Percentiles rank a stretch among this genome's conserved stretches.
These are phyloP conservation scores for Eucalyptus sideroxylon DNA, from an alignment of 345 rosid genomes.

Conservation along the genomic window DNA sequence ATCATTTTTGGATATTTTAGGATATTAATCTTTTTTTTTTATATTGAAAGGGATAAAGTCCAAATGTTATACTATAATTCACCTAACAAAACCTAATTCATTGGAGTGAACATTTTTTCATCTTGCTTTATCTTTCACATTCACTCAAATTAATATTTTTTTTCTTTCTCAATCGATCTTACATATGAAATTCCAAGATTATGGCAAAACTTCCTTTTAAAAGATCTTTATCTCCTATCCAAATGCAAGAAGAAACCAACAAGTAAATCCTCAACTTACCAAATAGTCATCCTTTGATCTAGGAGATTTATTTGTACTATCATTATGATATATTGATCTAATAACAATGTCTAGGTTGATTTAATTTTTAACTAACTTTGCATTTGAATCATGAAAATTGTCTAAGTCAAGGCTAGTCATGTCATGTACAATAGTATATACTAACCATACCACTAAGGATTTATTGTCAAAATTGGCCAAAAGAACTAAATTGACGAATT, in stretches of 20 bases:
- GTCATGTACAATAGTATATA: no score
- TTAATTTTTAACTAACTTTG: background rate
- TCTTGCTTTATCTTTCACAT: background rate
- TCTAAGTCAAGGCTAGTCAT: accelerated
- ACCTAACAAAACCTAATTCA: no score
- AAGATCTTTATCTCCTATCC: background rate
- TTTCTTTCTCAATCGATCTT: background rate
- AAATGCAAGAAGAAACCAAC: background rate
- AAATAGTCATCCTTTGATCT: background rate
- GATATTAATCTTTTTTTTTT: no score
- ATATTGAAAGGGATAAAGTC: no score
- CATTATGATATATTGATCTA: background rate
- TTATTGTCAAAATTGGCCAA: accelerated
- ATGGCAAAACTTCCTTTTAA: background rate
- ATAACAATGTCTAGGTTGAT: background rate
- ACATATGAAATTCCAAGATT: background rate
- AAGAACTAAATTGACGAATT: no score
- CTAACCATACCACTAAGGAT: no score
- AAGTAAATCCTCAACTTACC: background rate
- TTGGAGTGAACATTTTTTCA: background rate
- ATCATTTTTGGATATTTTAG: accelerated
- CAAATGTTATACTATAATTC: no score
- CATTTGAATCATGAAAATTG: background rate
- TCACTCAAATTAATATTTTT: background rate
- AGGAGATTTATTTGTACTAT: background rate